These are phyloP conservation scores for Hypoxylon sp. DNA, from an alignment of 2,329 filamentous ascomycete species.

Conservation along the genomic window DNA sequence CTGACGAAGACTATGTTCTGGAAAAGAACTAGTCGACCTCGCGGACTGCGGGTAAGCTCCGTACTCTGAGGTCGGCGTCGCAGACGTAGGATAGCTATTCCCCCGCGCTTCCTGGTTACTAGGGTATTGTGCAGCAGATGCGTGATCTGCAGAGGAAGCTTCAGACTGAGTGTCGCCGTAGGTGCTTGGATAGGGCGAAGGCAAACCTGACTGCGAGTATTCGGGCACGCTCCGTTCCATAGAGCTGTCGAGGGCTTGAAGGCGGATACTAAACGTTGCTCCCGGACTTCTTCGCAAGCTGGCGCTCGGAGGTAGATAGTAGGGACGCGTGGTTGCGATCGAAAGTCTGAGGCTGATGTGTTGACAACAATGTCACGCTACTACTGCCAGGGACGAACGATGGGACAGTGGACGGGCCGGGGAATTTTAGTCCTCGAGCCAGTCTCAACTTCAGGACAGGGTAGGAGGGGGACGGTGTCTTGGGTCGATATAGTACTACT, in stretches of 20 bases:
- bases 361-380: slow-evolving; percentile 56
- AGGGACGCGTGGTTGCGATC: slow-evolving; percentile 53
- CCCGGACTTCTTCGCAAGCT: slow-evolving; percentile 52
- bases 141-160: slow-evolving; percentile 88
- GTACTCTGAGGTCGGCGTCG: slow-evolving; percentile 92
- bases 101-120: slow-evolving; percentile 84
- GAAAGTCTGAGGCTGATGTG: slow-evolving; percentile 52
- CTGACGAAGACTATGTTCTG: slow-evolving; percentile 87
- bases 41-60: slow-evolving; percentile 80
- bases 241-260: slow-evolving; percentile 55
- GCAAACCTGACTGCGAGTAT: slow-evolving; percentile 92
- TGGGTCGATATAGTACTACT: slow-evolving; percentile 50
- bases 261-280: slow-evolving; percentile 53
- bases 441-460: slow-evolving; percentile 50
- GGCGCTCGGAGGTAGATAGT: slow-evolving; percentile 48
- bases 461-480: slow-evolving; percentile 51
- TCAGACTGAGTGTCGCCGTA: slow-evolving; percentile 84
- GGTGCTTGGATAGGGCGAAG: slow-evolving; percentile 77
- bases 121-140: slow-evolving; percentile 91
- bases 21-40: slow-evolving; percentile 83
- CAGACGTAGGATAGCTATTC: slow-evolving; percentile 78
- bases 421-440: slow-evolving; percentile 55
- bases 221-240: slow-evolving; percentile 78
- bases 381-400: slow-evolving; percentile 51
- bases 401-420: slow-evolving; percentile 50